Percentiles rank a stretch among this genome's conserved stretches.
phyloP scores from a whole-genome alignment of 176 grass and related monocot genomes.

The Metroxylon sagu region DNA sequence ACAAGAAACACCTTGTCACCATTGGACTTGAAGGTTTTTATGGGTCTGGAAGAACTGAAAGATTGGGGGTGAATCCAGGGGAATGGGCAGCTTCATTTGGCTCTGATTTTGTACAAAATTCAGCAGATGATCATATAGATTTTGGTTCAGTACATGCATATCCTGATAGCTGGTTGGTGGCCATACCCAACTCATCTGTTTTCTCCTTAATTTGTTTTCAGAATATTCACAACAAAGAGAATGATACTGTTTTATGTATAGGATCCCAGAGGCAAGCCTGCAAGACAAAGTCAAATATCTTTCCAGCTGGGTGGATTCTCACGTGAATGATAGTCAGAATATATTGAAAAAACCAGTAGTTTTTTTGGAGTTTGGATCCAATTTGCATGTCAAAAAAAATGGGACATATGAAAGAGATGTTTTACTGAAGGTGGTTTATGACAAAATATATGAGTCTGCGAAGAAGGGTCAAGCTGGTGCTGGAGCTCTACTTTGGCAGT shows the following conservation, averaged over 20 bases:
- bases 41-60: conserved; percentile 35
- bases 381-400: conserved; percentile 29
- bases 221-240: neutral
- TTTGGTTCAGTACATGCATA: conserved; percentile 92
- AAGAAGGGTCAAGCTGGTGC: conserved; percentile 52
- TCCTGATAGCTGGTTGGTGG: conserved; percentile 68
- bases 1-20: conserved; percentile 70
- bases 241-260: conserved; percentile 21
- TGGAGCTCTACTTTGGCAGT: conserved; percentile 89
- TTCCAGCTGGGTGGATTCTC: conserved; percentile 83
- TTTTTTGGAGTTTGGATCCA: conserved; percentile 77
- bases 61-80: conserved; percentile 57
- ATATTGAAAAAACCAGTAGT: conserved; percentile 78
- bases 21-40: conserved; percentile 96
- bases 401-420: conserved; percentile 45
- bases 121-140: conserved; percentile 71
- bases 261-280: conserved; percentile 65
- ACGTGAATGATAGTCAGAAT: conserved; percentile 64
- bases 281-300: conserved; percentile 71
- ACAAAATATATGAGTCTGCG: conserved; percentile 72
- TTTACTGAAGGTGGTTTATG: conserved; percentile 70
- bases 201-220: neutral
- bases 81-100: conserved; percentile 79
- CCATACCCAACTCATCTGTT: neutral
- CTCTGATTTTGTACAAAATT: conserved; percentile 84